A percentile compares a stretch with the other conserved stretches of the same genome.
Conservation (phyloP, 2,329 filamentous ascomycete species). For the Xylariaceae sp. region DNA sequence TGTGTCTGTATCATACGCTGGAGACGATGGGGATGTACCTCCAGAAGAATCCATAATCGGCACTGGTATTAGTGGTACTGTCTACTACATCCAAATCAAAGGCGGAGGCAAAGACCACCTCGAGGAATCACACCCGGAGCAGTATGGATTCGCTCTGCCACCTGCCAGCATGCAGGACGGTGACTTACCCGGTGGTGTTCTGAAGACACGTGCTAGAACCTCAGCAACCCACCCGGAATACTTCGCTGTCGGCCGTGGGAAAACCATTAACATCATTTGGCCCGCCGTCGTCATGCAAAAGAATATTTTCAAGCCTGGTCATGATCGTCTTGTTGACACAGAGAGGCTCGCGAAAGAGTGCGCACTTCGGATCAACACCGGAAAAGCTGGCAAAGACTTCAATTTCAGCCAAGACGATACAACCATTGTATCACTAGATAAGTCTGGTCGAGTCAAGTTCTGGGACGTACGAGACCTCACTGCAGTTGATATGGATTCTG, state of each 20-base stretch:
- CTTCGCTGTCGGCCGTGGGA: slow-evolving; percentile 92
- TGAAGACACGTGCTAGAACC: slow-evolving; percentile 91
- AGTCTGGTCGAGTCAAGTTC: slow-evolving; percentile 93
- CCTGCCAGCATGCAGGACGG: slow-evolving; percentile 81
- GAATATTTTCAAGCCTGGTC: slow-evolving; percentile 56
- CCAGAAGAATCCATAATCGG: slow-evolving; percentile 80
- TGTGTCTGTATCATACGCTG: slow-evolving; percentile 71
- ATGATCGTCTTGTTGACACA: slow-evolving; percentile 70
- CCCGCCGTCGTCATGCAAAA: slow-evolving; percentile 58
- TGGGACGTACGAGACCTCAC: slow-evolving; percentile 89
- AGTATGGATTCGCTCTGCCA: slow-evolving; percentile 82
- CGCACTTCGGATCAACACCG: slow-evolving; percentile 88
- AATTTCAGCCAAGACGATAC: slow-evolving; percentile 95
- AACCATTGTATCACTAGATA: slow-evolving; percentile 90
- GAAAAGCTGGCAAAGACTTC: slow-evolving; percentile 97
- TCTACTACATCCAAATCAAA: slow-evolving; percentile 88
- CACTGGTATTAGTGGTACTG: slow-evolving; percentile 87
- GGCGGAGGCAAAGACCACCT: slow-evolving; percentile 73
- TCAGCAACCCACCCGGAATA: slow-evolving; percentile 86
- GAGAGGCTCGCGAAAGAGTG: slow-evolving; percentile 83
- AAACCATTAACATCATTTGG: slow-evolving; percentile 88
- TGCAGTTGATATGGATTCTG: slow-evolving; percentile 45
- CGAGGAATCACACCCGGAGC: slow-evolving; percentile 71
- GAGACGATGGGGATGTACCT: slow-evolving; percentile 48
- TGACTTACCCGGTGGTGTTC: slow-evolving; percentile 81